Evolutionary conservation across 2,329 filamentous ascomycete genomes (phyloP).

Genomic region (Amauroascus niger): DNA sequence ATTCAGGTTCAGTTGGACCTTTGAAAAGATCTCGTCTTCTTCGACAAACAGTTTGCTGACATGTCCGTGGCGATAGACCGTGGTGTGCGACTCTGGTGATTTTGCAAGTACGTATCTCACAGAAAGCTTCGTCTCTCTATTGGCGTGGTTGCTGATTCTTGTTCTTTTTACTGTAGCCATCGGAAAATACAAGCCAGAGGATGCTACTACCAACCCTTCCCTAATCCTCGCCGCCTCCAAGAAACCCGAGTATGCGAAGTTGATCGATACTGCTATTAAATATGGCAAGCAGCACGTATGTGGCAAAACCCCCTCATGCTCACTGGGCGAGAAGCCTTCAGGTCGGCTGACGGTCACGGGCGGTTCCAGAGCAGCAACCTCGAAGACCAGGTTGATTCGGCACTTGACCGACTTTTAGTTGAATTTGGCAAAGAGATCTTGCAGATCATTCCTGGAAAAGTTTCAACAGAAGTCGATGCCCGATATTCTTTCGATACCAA

Average conservation of each 20-base stretch:
- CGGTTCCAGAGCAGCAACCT: constrained; percentile 46
- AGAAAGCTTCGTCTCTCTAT: background rate
- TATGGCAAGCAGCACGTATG: constrained; percentile 72
- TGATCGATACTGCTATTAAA: constrained; percentile 75
- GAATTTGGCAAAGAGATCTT: constrained; percentile 98
- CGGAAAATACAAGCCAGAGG: constrained; percentile 99
- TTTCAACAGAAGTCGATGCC: constrained; percentile 97
- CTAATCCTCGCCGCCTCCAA: constrained; percentile 97
- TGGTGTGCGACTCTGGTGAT: constrained; percentile 95
- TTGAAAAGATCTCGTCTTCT: background rate
- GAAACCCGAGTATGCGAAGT: constrained; percentile 88
- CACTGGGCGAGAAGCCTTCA: background rate
- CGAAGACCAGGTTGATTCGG: constrained; percentile 76
- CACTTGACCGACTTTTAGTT: constrained; percentile 88
- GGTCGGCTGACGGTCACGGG: background rate
- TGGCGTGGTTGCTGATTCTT: constrained; percentile 6
- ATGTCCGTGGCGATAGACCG: constrained; percentile 52
- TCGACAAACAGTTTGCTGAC: constrained; percentile 1
- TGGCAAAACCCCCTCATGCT: background rate
- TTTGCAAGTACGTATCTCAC: constrained; percentile 57
- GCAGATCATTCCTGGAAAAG: constrained; percentile 92
- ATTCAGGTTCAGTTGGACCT: background rate
- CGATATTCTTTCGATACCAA: constrained; percentile 91
- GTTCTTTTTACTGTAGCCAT: constrained; percentile 56
- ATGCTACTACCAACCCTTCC: constrained; percentile 99